Base-by-base conservation (phyloP, 2,329 filamentous ascomycete genomes). In the Fusarium sp. region DNA sequence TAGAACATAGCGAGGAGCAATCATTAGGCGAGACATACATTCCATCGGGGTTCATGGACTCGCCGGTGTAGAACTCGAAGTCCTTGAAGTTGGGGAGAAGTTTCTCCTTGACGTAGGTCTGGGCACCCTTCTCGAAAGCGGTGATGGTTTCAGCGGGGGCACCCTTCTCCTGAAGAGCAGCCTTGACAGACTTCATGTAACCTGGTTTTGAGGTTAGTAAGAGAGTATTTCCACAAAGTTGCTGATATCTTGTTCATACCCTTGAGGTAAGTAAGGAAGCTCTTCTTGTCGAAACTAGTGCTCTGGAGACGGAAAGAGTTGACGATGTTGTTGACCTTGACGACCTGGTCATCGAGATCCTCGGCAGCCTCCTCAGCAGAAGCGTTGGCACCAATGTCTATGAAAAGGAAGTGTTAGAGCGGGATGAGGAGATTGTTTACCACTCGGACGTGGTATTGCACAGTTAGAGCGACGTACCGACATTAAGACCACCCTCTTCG, bases 381-480 rank as follows among this genome's bases (percentile, higher is more conserved):
- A 71, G 95, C 91, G 81, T 99, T 99, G 84, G 93, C 95, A 78
- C 95, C 95, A 73, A 85, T 95, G 78, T 95, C 90, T 92, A 29
- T 52, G 29, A 35, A 23, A 29, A 35, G 4, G 23, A 15, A 17
- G 17, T 48, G 53, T 70, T 56, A 65, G 61, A 35, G 21, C 37
- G 38, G 44, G 6, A 31, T 17, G 25, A 37, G 29, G 29, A 52
- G 13, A 39, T 43, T 46, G 23, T 33, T 35, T 32, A 31, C n/a
- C 13, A 48, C 23, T 13, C 5, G 21, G 15, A 23, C 37, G 21
- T 38, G 36, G 33, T n/a, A 15, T 45, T 19, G 21, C 23, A 33
- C 8, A 25, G 14, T 35, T 25, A 25, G 31, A 25, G 7, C 32
- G 46, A 85, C 88, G 68, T 77, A 93, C 90, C 83, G 75, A 96